Percentiles rank a stretch among this genome's conserved stretches.
Evolutionary conservation across 169 alveolate species (phyloP).

Genomic region (Plasmodium gallinaceum): DNA sequence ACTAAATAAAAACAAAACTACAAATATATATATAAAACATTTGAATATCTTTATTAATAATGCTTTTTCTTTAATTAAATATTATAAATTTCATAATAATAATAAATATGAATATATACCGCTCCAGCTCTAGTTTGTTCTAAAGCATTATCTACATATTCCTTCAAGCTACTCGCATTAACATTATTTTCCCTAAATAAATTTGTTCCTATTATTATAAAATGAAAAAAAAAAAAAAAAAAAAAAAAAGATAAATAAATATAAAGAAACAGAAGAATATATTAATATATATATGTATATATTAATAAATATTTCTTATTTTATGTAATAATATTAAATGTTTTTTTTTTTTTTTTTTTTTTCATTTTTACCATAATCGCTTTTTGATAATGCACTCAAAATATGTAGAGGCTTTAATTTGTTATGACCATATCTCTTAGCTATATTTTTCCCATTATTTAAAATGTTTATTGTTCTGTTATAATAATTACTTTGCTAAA

Average conservation of each 20-base stretch:
- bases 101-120: slow-evolving; percentile 6
- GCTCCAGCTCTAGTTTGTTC: slow-evolving; percentile 77
- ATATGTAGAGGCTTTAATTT: slow-evolving; percentile 66
- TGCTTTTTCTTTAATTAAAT: no score
- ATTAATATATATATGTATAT: neutral
- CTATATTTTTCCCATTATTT: slow-evolving; percentile 51
- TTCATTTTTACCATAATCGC: slow-evolving; percentile 60
- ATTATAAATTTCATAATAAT: no score
- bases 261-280: neutral
- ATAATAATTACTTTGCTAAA: slow-evolving; percentile 30
- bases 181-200: slow-evolving; percentile 40
- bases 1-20: no score
- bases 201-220: slow-evolving; percentile 36
- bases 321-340: neutral
- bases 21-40: no score
- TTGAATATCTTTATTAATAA: no score
- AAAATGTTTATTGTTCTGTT: slow-evolving; percentile 71
- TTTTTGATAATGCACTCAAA: slow-evolving; percentile 43
- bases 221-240: neutral
- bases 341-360: no score
- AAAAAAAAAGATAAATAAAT: neutral
- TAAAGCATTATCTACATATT: slow-evolving; percentile 41
- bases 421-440: slow-evolving; percentile 75
- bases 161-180: slow-evolving; percentile 33
- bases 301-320: neutral